Percentiles rank a stretch among this genome's conserved stretches.
phyloP scores from a whole-genome alignment of 1,284 basidiomycete genomes.

The Cryptococcus maquisensis region DNA sequence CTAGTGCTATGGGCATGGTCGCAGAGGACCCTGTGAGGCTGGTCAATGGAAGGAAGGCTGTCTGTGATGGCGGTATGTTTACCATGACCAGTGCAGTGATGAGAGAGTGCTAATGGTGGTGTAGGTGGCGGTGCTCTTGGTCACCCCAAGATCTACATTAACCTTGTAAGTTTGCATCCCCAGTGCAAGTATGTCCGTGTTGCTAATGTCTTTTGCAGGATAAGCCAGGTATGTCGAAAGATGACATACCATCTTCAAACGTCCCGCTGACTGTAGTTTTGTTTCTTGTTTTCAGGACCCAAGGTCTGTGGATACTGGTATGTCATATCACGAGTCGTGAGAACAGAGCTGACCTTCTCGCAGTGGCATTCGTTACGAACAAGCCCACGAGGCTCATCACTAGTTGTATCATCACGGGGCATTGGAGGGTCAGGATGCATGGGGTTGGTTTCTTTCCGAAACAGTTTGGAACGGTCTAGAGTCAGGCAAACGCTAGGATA shows the following conservation, averaged over 20 bases:
- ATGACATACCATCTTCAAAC: too few species aligned
- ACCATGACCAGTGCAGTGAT: not conserved
- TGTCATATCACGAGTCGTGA: constrained; percentile 35
- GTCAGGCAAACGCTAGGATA: too few species aligned
- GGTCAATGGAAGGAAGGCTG: constrained; percentile 73
- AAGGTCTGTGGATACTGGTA: constrained; percentile 66
- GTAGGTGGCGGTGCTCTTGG: constrained; percentile 91
- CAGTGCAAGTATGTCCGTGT: not conserved
- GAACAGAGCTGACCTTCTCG: constrained; percentile 7
- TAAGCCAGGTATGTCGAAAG: constrained; percentile 65
- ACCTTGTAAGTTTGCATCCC: constrained; percentile 58
- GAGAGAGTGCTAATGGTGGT: not conserved
- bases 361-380: constrained; percentile 78
- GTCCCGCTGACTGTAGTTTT: not conserved
- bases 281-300: constrained; percentile 24
- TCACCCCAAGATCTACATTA: constrained; percentile 95
- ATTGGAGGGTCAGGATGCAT: not conserved
- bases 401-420: constrained; percentile 14
- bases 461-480: not conserved
- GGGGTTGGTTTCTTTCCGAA: too few species aligned
- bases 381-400: constrained; percentile 55
- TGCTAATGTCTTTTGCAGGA: constrained; percentile 45
- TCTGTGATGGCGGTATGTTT: constrained; percentile 86
- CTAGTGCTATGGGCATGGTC: constrained; percentile 87
- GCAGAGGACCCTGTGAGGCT: constrained; percentile 77